Evolutionary conservation across 2,329 filamentous ascomycete genomes (phyloP), one percentile per base, ranked within the genome.

Genomic region (Dactylonectria macrodidyma): DNA sequence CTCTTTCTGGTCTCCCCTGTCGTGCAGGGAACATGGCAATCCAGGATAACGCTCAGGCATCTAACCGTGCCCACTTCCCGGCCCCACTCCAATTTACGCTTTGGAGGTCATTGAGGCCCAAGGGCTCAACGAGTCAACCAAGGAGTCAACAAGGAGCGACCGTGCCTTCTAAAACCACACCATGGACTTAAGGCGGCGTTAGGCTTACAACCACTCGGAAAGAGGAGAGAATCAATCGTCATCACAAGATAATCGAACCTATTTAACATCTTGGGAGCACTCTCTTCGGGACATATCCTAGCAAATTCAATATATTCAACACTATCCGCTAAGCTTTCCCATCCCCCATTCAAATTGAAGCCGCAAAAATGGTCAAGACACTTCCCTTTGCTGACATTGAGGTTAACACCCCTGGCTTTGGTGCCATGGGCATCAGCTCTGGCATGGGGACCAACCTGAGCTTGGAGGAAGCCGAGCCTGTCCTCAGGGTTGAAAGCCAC

Each of bases 31-130:
- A 47, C 8, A 24, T 47, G 2, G 19, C 19, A 24, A 47, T 5
- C 46, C 19, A 47, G 19, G 46, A 47, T 12, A 24, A 47, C 19
- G 46, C 46, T 47, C 22, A 47, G 46, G 46, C 46, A 47, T 47
- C 46, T 11, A 47, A 47, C 46, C 46, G 46, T 47, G 46, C 46
- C 46, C 46, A 47, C 46, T 47, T 47, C 46, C 46, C 46, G 46
- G 8, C 8, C 46, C 46, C 46, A 24, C 46, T 24, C 10, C 46
- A 47, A 47, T 22, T 47, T 47, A 47, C 46, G 46, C 46, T 47
- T 47, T 47, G 46, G 46, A 47, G 46, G 8, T 47, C 19, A 47
- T 47, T 22, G 9, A 47, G 46, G 19, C 46, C 46, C n/a, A 22
- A 24, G n/a, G 8, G 8, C 19, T 24, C 19, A 19, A 19, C 19